These are phyloP conservation scores for Didymella pomorum DNA, from an alignment of 2,329 filamentous ascomycete species.

Conservation along the genomic window DNA sequence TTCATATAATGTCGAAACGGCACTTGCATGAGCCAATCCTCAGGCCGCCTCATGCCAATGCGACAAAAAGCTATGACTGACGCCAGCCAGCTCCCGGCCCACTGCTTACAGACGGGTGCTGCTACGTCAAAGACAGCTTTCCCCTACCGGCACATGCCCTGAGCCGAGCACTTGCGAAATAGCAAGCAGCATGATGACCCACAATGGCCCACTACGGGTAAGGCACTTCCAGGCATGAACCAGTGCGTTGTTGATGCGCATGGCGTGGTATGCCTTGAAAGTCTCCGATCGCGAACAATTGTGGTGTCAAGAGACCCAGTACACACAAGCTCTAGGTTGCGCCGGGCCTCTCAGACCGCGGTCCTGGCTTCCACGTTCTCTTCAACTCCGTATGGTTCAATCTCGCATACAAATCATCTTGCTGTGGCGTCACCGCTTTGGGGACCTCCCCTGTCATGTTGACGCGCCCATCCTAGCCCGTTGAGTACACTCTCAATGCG, in stretches of 20 bases:
- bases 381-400: conserved; percentile 40
- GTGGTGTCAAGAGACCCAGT: conserved; percentile 16
- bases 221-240: conserved; percentile 42
- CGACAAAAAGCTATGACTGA: conserved; percentile 44
- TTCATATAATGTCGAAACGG: conserved; percentile 51
- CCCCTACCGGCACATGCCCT: conserved; percentile 43
- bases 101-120: conserved; percentile 48
- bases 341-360: conserved; percentile 34
- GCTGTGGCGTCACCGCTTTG: conserved; percentile 46
- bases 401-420: conserved; percentile 43
- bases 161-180: conserved; percentile 34
- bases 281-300: conserved; percentile 11
- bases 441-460: conserved; percentile 41
- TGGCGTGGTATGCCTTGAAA: conserved; percentile 30
- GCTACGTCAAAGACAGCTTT: conserved; percentile 47
- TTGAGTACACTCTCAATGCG: conserved; percentile 46
- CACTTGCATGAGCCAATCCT: conserved; percentile 52
- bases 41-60: conserved; percentile 48
- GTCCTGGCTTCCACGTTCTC: conserved; percentile 40
- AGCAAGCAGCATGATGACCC: conserved; percentile 39
- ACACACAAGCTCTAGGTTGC: conserved; percentile 22
- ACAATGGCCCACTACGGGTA: conserved; percentile 35
- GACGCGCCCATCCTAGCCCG: conserved; percentile 42
- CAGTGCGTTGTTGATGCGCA: conserved; percentile 30
- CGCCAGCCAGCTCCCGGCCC: conserved; percentile 36